phyloP scores from a whole-genome alignment of 1,284 basidiomycete genomes.

The Cutaneotrichosporon sp. region DNA sequence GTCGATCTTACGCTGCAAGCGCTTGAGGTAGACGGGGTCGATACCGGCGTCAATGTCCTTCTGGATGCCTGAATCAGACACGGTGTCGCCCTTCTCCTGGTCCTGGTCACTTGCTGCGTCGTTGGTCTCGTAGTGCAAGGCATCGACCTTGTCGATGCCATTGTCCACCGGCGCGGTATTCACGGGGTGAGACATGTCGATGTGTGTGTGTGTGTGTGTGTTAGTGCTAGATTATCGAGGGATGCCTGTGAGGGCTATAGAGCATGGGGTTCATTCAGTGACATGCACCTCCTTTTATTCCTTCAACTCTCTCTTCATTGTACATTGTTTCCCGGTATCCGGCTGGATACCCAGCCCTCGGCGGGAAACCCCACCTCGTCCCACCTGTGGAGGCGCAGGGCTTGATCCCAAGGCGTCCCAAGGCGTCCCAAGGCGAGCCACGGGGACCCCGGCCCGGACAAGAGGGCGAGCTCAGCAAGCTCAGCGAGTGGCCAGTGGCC shows the following conservation, averaged over 20 bases:
- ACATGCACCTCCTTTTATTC: too few species aligned
- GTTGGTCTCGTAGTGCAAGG: neutral
- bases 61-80: neutral
- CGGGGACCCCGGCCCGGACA: too few species aligned
- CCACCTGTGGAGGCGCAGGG: too few species aligned
- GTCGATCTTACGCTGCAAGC: conserved; percentile 21
- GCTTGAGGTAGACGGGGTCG: conserved; percentile 15
- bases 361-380: too few species aligned
- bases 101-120: neutral
- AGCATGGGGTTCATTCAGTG: neutral
- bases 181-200: neutral
- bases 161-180: neutral
- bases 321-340: too few species aligned
- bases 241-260: too few species aligned
- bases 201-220: neutral
- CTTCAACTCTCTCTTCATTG: too few species aligned
- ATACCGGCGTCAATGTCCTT: conserved; percentile 20
- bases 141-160: conserved; percentile 3
- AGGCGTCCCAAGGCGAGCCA: too few species aligned
- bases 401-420: too few species aligned
- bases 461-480: too few species aligned
- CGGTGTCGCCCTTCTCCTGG: neutral
- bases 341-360: too few species aligned
- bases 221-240: neutral
- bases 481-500: too few species aligned